phyloP scores from a whole-genome alignment of 2,329 filamentous ascomycete genomes.

The Dothideomycetes sp. region DNA sequence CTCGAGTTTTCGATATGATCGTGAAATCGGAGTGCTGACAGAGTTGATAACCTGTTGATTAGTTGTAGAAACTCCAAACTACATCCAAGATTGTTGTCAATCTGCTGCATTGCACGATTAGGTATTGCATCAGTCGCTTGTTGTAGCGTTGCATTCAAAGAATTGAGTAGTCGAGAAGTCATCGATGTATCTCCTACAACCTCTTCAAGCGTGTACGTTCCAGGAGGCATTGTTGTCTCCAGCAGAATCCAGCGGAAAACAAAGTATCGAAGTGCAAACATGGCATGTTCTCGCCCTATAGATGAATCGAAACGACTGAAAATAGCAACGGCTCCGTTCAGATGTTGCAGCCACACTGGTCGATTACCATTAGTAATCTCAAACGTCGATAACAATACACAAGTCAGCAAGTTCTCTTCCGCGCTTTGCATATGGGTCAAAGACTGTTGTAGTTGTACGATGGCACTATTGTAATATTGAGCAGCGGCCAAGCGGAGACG shows the following conservation, averaged over 20 bases:
- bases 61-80: conserved; percentile 2
- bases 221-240: conserved; percentile 8
- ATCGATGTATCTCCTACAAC: not conserved
- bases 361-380: conserved; percentile 4
- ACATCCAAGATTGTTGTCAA: conserved; percentile 1
- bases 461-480: not conserved
- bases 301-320: not conserved
- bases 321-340: conserved; percentile 5
- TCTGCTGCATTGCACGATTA: conserved; percentile 1
- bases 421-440: not conserved
- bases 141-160: not conserved
- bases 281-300: not conserved
- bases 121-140: conserved; percentile 1
- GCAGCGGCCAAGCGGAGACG: not conserved
- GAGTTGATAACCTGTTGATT: conserved; percentile 3
- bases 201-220: conserved; percentile 2
- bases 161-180: not conserved
- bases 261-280: conserved; percentile 6
- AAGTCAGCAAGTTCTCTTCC: conserved; percentile 4
- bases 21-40: conserved; percentile 2
- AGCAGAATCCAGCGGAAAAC: conserved; percentile 3
- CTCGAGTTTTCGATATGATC: not conserved
- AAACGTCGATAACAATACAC: conserved; percentile 2
- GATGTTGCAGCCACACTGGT: conserved; percentile 4
- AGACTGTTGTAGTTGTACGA: not conserved